These are phyloP conservation scores for Phoma sp. DNA, from an alignment of 2,329 filamentous ascomycete species.

Conservation along the genomic window DNA sequence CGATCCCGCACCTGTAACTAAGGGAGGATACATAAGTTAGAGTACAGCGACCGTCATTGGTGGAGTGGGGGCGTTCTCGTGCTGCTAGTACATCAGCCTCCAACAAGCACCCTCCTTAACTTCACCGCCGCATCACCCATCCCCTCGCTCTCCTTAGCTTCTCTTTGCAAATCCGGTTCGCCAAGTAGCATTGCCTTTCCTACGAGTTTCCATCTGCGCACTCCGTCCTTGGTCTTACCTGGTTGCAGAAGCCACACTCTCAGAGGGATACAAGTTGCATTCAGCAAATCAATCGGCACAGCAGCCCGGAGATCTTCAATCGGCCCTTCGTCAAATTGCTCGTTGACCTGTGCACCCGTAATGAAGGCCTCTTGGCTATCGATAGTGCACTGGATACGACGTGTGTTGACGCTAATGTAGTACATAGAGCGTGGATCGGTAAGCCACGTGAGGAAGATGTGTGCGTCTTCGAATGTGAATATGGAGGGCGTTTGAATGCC, in stretches of 20 bases:
- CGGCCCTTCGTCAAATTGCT: conserved; percentile 10
- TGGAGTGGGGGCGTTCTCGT: too few species aligned
- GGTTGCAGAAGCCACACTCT: conserved; percentile 23
- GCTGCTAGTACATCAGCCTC: background rate
- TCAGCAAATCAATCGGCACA: conserved; percentile 19
- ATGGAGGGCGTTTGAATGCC: background rate
- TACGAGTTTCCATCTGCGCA: conserved; percentile 17
- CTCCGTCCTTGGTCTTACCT: background rate
- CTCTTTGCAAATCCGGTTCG: conserved; percentile 18
- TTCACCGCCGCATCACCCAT: conserved; percentile 6
- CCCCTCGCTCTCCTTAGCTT: background rate
- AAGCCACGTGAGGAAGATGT: conserved; percentile 25
- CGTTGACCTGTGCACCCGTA: conserved; percentile 8
- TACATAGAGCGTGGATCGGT: conserved; percentile 26
- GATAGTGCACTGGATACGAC: conserved; percentile 7
- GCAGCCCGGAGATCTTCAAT: conserved; percentile 13
- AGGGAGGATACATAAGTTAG: too few species aligned
- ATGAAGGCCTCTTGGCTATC: conserved; percentile 6
- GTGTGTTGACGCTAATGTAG: conserved; percentile 13
- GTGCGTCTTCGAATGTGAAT: conserved; percentile 17
- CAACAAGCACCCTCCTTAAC: conserved; percentile 1
- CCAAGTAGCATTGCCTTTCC: conserved; percentile 25
- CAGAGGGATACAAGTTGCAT: conserved; percentile 14
- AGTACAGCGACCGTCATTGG: too few species aligned
- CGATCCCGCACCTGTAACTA: too few species aligned